Percentiles rank a stretch among this genome's conserved stretches.
phyloP scores from a whole-genome alignment of 371 early-diverging fungal species.

The Dentiscutata heterogama region DNA sequence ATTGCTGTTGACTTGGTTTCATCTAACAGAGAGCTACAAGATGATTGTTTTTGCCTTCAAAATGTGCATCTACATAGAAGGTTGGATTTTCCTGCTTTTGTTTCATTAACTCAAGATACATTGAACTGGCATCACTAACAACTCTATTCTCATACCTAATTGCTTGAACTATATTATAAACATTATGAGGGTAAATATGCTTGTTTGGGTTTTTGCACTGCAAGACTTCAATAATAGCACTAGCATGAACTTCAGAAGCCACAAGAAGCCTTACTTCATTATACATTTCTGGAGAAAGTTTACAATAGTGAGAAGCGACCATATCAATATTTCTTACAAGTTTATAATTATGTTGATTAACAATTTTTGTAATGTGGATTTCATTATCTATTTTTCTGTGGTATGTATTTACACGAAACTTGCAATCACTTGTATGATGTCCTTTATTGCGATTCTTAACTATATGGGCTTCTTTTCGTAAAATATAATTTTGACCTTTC shows the following conservation, averaged over 20 bases:
- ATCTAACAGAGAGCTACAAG: slow-evolving; percentile 23
- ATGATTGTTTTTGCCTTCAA: slow-evolving; percentile 22
- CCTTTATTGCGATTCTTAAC: background rate
- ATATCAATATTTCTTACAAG: no score
- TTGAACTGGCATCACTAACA: background rate
- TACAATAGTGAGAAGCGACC: no score
- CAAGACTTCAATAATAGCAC: slow-evolving; percentile 1
- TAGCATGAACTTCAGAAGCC: background rate
- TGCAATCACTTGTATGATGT: background rate
- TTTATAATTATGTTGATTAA: background rate
- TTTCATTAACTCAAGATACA: no score
- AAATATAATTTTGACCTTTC: background rate
- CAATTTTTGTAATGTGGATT: slow-evolving; percentile 10
- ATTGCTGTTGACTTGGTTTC: background rate
- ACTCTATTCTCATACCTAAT: background rate
- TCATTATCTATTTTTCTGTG: slow-evolving; percentile 6
- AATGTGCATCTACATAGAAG: background rate
- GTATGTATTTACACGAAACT: slow-evolving; percentile 10
- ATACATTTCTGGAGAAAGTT: no score
- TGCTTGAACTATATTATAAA: background rate
- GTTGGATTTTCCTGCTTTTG: slow-evolving; percentile 12
- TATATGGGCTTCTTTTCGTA: slow-evolving; percentile 16
- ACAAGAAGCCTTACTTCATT: no score
- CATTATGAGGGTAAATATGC: background rate
- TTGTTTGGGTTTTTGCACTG: background rate